A percentile compares a stretch with the other conserved stretches of the same genome.
These are phyloP conservation scores for Sequoiadendron giganteum DNA, from an alignment of 75 land plant genomes.

Conservation along the genomic window DNA sequence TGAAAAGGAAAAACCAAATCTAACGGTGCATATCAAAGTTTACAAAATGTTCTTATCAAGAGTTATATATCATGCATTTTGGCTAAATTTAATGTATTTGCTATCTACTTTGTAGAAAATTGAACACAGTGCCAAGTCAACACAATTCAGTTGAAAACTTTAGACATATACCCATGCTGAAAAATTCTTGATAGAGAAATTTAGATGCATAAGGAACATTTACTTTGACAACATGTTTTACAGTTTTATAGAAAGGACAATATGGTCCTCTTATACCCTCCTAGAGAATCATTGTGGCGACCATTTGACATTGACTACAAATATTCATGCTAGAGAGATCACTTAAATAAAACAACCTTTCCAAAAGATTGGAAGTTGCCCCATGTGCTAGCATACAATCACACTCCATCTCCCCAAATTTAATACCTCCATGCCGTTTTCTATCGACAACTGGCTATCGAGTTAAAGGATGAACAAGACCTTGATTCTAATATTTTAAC, in stretches of 20 bases:
- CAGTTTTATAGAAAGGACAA: constrained; percentile 62
- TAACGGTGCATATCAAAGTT: too few relatives aligned
- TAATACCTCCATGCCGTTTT: constrained; percentile 74
- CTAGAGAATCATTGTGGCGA: constrained; percentile 46
- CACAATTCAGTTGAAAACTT: constrained; percentile 61
- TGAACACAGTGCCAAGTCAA: constrained; percentile 6
- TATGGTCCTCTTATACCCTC: constrained; percentile 43
- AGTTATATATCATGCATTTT: too few relatives aligned
- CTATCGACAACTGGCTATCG: constrained; percentile 74
- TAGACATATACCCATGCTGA: constrained; percentile 79
- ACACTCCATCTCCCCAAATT: constrained; percentile 93
- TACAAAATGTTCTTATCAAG: too few relatives aligned
- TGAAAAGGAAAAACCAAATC: too few relatives aligned
- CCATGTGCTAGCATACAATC: constrained; percentile 93
- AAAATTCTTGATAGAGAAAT: constrained; percentile 75
- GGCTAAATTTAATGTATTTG: too few relatives aligned
- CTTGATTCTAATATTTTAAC: constrained; percentile 62
- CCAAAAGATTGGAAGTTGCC: constrained; percentile 73
- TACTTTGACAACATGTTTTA: constrained; percentile 51
- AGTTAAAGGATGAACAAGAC: constrained; percentile 78
- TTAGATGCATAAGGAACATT: constrained; percentile 88
- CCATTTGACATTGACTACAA: constrained; percentile 55
- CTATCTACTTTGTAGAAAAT: too few relatives aligned
- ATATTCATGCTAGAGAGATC: constrained; percentile 68
- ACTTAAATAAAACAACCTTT: constrained; percentile 73